These are phyloP conservation scores for Aspergillus japonicus DNA, from an alignment of 2,329 filamentous ascomycete species.

Conservation along the genomic window DNA sequence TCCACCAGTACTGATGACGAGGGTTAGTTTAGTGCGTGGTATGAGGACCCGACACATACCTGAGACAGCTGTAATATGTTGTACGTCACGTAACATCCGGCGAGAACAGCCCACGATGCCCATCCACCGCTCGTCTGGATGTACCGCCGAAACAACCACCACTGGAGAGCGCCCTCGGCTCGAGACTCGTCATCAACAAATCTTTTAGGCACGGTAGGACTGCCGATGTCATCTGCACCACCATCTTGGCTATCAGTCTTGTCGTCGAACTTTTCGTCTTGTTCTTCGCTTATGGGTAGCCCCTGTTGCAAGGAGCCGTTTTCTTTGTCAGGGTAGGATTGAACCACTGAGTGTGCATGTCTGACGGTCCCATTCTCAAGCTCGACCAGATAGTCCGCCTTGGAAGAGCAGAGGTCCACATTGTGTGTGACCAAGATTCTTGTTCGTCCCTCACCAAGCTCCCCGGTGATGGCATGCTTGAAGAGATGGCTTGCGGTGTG, in stretches of 20 bases:
- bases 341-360: constrained; percentile 11
- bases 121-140: background rate
- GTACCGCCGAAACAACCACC: background rate
- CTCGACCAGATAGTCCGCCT: constrained; percentile 5
- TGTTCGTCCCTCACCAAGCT: background rate
- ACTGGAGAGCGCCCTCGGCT: background rate
- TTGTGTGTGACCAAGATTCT: constrained; percentile 32
- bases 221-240: background rate
- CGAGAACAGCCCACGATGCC: background rate
- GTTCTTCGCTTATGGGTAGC: background rate
- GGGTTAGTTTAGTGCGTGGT: background rate
- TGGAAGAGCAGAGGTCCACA: constrained; percentile 58
- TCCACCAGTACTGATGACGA: background rate
- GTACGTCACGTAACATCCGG: background rate
- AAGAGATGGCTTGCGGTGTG: background rate
- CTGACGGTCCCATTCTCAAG: constrained; percentile 10
- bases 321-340: background rate
- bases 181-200: background rate
- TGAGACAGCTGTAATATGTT: background rate
- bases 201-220: background rate
- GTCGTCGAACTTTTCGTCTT: background rate
- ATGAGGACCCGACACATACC: background rate
- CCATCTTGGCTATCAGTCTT: background rate
- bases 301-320: constrained; percentile 29
- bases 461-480: background rate